Evolutionary conservation across 305 asterid genomes (phyloP).

Genomic region (Fraxinus nigra): DNA sequence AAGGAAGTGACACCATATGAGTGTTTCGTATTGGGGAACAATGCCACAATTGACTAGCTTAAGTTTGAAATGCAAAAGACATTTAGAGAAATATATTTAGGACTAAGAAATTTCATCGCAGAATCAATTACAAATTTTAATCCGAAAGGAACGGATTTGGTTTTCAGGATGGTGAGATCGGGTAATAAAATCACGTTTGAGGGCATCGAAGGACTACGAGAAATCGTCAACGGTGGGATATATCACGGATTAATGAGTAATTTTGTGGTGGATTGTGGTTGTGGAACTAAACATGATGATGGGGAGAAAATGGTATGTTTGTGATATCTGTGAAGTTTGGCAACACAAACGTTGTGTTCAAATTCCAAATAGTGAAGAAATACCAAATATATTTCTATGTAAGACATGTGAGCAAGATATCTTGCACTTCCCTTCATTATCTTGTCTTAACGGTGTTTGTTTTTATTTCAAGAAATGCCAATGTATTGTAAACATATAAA

Average conservation of each 20-base stretch:
- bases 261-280: conserved; percentile 53
- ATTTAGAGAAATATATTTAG: conserved; percentile 54
- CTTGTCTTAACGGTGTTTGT: not conserved
- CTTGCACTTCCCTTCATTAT: conserved; percentile 40
- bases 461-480: not conserved
- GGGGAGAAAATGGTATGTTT: conserved; percentile 84
- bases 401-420: conserved; percentile 66
- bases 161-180: conserved; percentile 44
- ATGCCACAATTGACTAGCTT: conserved; percentile 53
- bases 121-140: conserved; percentile 37
- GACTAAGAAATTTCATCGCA: conserved; percentile 40
- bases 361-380: conserved; percentile 52
- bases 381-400: conserved; percentile 71
- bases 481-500: not conserved
- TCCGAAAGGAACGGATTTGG: conserved; percentile 46
- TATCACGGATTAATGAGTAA: conserved; percentile 24
- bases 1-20: conserved; percentile 52
- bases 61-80: conserved; percentile 51
- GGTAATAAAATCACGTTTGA: conserved; percentile 48
- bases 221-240: conserved; percentile 21
- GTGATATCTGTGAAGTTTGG: conserved; percentile 86
- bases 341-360: conserved; percentile 73
- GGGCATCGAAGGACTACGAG: conserved; percentile 26
- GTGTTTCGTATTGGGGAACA: conserved; percentile 35
- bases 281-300: conserved; percentile 77